phyloP scores from a whole-genome alignment of 495 filamentous ascomycete genomes.

The Letharia lupina region DNA sequence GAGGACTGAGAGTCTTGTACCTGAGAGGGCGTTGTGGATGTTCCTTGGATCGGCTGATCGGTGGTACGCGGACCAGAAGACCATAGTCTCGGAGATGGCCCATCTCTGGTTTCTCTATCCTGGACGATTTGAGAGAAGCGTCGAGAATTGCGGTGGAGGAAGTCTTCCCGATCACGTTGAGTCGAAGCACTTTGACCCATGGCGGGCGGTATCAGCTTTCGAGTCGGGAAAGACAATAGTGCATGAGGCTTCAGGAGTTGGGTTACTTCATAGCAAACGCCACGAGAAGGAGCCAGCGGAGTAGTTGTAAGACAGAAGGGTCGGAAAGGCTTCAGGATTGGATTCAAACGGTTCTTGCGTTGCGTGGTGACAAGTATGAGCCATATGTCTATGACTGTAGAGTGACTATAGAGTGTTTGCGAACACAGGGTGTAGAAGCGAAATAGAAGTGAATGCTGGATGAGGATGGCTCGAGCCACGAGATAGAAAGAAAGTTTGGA shows the following conservation, averaged over 20 bases:
- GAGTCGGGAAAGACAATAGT: background rate
- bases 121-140: constrained; percentile 22
- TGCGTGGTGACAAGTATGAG: background rate
- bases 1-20: constrained; percentile 18
- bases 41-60: background rate
- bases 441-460: background rate
- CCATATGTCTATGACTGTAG: background rate
- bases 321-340: background rate
- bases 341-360: background rate
- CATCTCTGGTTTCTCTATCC: constrained; percentile 10
- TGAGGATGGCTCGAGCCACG: constrained; percentile 2
- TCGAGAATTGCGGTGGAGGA: constrained; percentile 20
- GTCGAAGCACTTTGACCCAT: constrained; percentile 27
- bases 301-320: background rate
- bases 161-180: constrained; percentile 17
- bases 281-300: background rate
- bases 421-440: background rate
- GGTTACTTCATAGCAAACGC: background rate
- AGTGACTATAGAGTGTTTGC: background rate
- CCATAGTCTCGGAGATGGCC: background rate
- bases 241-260: background rate
- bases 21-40: constrained; percentile 6
- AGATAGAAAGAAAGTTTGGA: background rate
- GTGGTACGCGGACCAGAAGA: background rate
- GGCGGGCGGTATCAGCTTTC: constrained; percentile 1